Percentiles rank a stretch among this genome's conserved stretches.
Conservation (phyloP, 768 basidiomycete species). For the Mycena alexandri region DNA sequence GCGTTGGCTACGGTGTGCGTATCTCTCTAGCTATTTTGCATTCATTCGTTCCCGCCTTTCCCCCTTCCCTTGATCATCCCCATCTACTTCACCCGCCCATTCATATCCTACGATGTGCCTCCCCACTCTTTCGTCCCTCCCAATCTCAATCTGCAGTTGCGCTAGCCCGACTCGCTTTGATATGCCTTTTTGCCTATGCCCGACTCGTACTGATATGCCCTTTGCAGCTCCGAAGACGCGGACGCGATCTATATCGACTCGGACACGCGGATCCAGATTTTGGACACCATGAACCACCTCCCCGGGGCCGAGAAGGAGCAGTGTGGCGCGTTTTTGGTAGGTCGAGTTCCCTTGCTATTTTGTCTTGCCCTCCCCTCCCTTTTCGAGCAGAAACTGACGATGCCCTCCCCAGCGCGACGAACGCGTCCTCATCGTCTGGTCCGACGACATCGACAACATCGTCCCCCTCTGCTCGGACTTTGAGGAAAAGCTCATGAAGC, state of each 20-base stretch:
- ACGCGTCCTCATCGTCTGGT: slow-evolving; percentile 86
- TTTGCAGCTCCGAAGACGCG: slow-evolving; percentile 67
- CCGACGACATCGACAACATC: slow-evolving; percentile 84
- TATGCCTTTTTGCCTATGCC: too few species aligned
- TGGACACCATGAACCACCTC: slow-evolving; percentile 76
- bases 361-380: slow-evolving; percentile 8
- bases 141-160: too few species aligned
- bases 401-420: slow-evolving; percentile 75
- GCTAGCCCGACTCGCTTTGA: too few species aligned
- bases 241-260: slow-evolving; percentile 76
- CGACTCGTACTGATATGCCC: too few species aligned
- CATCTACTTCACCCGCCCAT: not conserved
- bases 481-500: slow-evolving; percentile 73
- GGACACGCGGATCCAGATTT: slow-evolving; percentile 89
- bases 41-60: not conserved
- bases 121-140: too few species aligned
- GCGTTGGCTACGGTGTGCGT: slow-evolving; percentile 78
- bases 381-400: slow-evolving; percentile 13
- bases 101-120: too few species aligned
- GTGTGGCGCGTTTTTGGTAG: slow-evolving; percentile 87
- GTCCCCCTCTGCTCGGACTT: slow-evolving; percentile 81
- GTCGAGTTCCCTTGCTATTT: slow-evolving; percentile 40
- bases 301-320: slow-evolving; percentile 91
- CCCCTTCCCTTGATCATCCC: not conserved
- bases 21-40: too few species aligned